A percentile compares a stretch with the other conserved stretches of the same genome.
These are phyloP conservation scores for Pseudevernia furfuracea DNA, from an alignment of 495 filamentous ascomycete genomes.

Conservation along the genomic window DNA sequence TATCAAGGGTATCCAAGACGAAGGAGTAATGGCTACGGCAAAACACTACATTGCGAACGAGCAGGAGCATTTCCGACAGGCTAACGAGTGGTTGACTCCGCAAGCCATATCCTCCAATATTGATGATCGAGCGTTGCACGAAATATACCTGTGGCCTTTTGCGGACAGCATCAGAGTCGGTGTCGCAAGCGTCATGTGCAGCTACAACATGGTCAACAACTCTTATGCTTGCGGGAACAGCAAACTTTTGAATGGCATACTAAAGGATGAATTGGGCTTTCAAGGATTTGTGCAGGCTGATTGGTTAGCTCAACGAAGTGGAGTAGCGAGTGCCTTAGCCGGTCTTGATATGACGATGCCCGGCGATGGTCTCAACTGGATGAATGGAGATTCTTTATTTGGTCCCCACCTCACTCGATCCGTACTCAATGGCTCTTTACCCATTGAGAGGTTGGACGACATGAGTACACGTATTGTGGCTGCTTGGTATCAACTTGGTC, in stretches of 20 bases:
- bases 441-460: constrained; percentile 77
- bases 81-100: constrained; percentile 63
- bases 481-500: constrained; percentile 82
- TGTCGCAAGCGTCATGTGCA: constrained; percentile 85
- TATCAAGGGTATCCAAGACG: constrained; percentile 68
- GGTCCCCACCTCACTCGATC: constrained; percentile 68
- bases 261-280: constrained; percentile 92
- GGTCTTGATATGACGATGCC: constrained; percentile 96
- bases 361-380: constrained; percentile 74
- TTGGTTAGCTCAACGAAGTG: constrained; percentile 83
- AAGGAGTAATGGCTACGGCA: constrained; percentile 74
- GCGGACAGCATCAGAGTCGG: constrained; percentile 76
- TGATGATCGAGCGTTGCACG: constrained; percentile 72
- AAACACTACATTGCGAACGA: constrained; percentile 82
- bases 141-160: constrained; percentile 88
- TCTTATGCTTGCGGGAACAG: constrained; percentile 88
- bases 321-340: constrained; percentile 69
- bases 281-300: constrained; percentile 91
- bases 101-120: constrained; percentile 75
- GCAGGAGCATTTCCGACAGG: constrained; percentile 78
- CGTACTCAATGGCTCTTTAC: constrained; percentile 75
- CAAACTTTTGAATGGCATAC: constrained; percentile 82
- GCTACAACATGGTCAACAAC: constrained; percentile 86
- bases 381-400: constrained; percentile 71
- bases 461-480: constrained; percentile 91